Conservation (phyloP, 2,329 filamentous ascomycete genomes). For the Chlorencoelia australis region DNA sequence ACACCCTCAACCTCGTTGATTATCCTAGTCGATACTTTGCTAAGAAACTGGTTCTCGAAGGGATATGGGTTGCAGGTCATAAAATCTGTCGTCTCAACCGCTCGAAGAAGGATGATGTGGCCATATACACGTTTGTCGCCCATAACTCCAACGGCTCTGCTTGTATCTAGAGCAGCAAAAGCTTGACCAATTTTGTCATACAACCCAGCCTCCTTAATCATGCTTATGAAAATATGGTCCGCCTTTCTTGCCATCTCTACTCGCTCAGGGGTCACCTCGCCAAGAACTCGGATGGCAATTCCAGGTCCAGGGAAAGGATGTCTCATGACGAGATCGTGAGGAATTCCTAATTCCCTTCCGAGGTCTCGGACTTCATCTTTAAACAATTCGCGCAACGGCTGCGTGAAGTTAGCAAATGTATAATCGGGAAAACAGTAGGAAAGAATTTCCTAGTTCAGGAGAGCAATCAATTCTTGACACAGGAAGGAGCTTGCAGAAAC, state of each 20-base stretch:
- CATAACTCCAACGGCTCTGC: constrained; percentile 56
- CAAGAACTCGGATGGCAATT: constrained; percentile 61
- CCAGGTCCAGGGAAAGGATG: constrained; percentile 71
- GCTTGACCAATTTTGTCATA: constrained; percentile 65
- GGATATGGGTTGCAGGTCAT: constrained; percentile 27
- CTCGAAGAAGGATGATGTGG: constrained; percentile 50
- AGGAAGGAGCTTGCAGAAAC: no score
- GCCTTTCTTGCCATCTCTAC: constrained; percentile 72
- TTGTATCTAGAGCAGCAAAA: constrained; percentile 57
- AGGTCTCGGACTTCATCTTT: constrained; percentile 72
- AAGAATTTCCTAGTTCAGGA: no score
- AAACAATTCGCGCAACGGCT: constrained; percentile 68
- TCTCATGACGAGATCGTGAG: constrained; percentile 65
- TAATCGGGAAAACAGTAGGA: no score
- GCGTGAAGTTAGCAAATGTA: no score
- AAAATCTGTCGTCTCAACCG: constrained; percentile 45
- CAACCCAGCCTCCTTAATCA: constrained; percentile 62
- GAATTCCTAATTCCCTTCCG: constrained; percentile 60
- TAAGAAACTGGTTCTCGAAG: constrained; percentile 54
- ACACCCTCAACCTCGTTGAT: constrained; percentile 59
- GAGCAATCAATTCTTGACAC: no score
- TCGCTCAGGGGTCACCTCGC: constrained; percentile 71
- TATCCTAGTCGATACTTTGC: constrained; percentile 55
- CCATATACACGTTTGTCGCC: constrained; percentile 59
- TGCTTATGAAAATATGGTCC: constrained; percentile 67